Percentiles rank a stretch among this genome's conserved stretches.
Conservation (phyloP, 2,329 filamentous ascomycete genomes). For the Xylaria sp. region DNA sequence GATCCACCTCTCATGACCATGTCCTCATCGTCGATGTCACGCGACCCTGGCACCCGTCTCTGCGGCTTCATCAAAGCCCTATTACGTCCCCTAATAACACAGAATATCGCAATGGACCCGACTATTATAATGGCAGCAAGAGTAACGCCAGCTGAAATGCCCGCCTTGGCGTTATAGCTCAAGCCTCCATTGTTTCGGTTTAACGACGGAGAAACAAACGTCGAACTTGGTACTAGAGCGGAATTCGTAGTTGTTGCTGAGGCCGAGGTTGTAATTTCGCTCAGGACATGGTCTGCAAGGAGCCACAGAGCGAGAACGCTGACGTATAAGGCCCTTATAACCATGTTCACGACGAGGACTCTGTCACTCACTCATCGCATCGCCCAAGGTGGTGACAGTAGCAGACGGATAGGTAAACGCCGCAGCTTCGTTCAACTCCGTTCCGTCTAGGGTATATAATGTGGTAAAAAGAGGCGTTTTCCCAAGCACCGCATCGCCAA, state of each 20-base stretch:
- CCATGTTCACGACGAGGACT: conserved; percentile 32
- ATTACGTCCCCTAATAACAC: conserved; percentile 24
- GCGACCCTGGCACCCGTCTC: conserved; percentile 2
- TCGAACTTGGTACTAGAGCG: conserved; percentile 16
- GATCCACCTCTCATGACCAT: not conserved
- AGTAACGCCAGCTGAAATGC: conserved; percentile 34
- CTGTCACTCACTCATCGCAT: conserved; percentile 30
- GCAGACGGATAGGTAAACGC: not conserved
- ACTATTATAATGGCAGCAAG: conserved; percentile 27
- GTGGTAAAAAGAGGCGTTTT: conserved; percentile 4
- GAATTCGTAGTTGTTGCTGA: not conserved
- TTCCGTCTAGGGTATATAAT: conserved; percentile 14
- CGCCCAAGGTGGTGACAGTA: not conserved
- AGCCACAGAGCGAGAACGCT: conserved; percentile 30
- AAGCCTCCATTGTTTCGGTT: not conserved
- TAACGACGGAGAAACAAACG: conserved; percentile 22
- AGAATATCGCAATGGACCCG: conserved; percentile 26
- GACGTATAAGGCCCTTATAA: conserved; percentile 13
- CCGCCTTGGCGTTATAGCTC: conserved; percentile 24
- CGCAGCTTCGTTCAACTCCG: not conserved
- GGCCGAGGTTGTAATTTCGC: conserved; percentile 7
- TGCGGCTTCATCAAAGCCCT: conserved; percentile 22
- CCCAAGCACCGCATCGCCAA: conserved; percentile 20
- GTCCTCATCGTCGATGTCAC: conserved; percentile 19
- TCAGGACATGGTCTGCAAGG: conserved; percentile 17